phyloP scores from a whole-genome alignment of 495 filamentous ascomycete species.

The Cercophora newfieldiana region DNA sequence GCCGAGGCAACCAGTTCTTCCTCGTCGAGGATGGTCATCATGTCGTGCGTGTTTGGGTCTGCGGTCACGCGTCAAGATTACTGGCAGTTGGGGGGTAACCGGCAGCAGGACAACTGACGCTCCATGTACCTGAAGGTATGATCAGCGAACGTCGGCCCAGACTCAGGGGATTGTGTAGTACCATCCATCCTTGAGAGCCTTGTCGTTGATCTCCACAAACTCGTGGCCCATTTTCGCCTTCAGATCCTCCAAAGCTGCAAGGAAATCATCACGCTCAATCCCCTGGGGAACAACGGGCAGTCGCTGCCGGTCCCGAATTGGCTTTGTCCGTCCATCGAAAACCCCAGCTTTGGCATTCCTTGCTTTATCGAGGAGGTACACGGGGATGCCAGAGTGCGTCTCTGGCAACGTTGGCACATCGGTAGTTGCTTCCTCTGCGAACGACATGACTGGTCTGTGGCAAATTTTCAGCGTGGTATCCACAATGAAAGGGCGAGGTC shows the following conservation, averaged over 20 bases:
- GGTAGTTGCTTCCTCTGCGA: conserved; percentile 32
- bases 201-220: conserved; percentile 51
- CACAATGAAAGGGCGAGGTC: no score
- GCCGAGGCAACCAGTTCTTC: conserved; percentile 54
- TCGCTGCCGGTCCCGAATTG: conserved; percentile 33
- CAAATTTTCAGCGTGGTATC: background rate
- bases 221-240: conserved; percentile 37
- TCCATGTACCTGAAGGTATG: conserved; percentile 46
- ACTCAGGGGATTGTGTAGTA: conserved; percentile 18
- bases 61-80: no score
- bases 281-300: conserved; percentile 36
- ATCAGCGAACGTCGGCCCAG: background rate
- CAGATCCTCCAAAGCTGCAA: conserved; percentile 41
- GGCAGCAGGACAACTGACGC: conserved; percentile 28
- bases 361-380: conserved; percentile 41
- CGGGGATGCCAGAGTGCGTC: conserved; percentile 48
- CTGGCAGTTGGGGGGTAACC: no score
- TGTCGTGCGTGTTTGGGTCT: conserved; percentile 55
- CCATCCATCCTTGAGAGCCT: conserved; percentile 51
- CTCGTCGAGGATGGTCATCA: conserved; percentile 52
- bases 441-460: conserved; percentile 31
- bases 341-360: conserved; percentile 35
- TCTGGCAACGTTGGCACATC: conserved; percentile 41
- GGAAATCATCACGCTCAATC: conserved; percentile 40
- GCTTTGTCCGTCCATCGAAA: conserved; percentile 42